These are phyloP conservation scores for Circinella minor DNA, from an alignment of 371 early-diverging fungal species.

Conservation along the genomic window DNA sequence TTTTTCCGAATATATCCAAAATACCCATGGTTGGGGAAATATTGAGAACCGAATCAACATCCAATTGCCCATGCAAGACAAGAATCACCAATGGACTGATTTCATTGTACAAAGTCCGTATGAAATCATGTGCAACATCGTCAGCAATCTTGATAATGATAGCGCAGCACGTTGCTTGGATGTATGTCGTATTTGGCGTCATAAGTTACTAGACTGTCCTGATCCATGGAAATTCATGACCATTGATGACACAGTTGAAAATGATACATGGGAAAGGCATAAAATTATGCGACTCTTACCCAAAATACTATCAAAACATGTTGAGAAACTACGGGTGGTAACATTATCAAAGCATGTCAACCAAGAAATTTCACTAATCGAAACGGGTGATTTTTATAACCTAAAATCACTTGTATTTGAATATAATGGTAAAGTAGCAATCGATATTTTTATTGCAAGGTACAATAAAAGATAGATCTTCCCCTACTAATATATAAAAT, in stretches of 20 bases:
- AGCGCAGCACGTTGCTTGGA: neutral
- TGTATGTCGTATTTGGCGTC: conserved; percentile 1
- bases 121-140: neutral
- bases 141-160: neutral
- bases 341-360: neutral
- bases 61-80: too few species aligned
- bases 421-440: neutral
- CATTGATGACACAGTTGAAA: neutral
- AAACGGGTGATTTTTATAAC: neutral
- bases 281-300: neutral
- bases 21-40: too few species aligned
- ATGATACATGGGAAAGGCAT: neutral
- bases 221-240: neutral
- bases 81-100: neutral
- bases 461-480: too few species aligned
- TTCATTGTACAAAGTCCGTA: neutral
- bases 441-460: too few species aligned
- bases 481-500: too few species aligned
- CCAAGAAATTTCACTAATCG: neutral
- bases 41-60: too few species aligned
- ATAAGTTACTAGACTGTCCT: neutral
- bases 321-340: neutral
- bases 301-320: neutral
- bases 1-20: too few species aligned
- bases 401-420: neutral